Conservation (phyloP, 2,329 filamentous ascomycete genomes). For the Trichoderma polysporum region DNA sequence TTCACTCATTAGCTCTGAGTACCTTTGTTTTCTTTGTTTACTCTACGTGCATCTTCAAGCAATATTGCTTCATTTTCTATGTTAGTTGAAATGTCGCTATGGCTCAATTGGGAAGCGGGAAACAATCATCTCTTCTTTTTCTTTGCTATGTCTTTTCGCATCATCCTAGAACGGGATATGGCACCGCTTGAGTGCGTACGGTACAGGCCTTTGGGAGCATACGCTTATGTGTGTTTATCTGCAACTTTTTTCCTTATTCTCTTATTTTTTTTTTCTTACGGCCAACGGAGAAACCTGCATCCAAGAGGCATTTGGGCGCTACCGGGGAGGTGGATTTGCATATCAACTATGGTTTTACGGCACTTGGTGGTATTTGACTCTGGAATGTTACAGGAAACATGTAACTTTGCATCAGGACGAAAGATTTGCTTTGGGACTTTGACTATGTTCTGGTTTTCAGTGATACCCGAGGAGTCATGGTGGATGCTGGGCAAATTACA, state of each 20-base stretch:
- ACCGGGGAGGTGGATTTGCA: constrained; percentile 21
- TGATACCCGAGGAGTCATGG: constrained; percentile 35
- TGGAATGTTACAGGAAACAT: constrained; percentile 27
- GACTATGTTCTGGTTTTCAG: constrained; percentile 34
- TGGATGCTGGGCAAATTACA: constrained; percentile 21
- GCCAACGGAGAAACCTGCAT: constrained; percentile 9
- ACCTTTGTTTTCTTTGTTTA: neutral
- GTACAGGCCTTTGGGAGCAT: neutral
- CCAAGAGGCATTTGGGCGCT: constrained; percentile 19
- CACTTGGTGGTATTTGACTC: constrained; percentile 27
- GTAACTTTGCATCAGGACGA: constrained; percentile 30
- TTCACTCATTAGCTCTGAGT: constrained; percentile 25
- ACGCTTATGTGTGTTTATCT: neutral
- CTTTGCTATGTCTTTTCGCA: constrained; percentile 15
- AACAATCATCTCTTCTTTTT: constrained; percentile 1
- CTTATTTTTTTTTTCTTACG: neutral
- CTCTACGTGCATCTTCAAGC: neutral
- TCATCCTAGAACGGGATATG: constrained; percentile 14
- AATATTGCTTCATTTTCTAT: constrained; percentile 5
- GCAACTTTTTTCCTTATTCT: neutral
- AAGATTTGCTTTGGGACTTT: constrained; percentile 31
- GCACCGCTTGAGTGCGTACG: neutral
- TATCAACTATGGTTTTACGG: constrained; percentile 22
- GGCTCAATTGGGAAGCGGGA: constrained; percentile 2
- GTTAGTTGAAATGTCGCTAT: neutral